Evolutionary conservation across 352 stramenopile genomes (phyloP), one percentile per base, ranked within the genome.

Genomic region (Aphanomyces invadans): DNA sequence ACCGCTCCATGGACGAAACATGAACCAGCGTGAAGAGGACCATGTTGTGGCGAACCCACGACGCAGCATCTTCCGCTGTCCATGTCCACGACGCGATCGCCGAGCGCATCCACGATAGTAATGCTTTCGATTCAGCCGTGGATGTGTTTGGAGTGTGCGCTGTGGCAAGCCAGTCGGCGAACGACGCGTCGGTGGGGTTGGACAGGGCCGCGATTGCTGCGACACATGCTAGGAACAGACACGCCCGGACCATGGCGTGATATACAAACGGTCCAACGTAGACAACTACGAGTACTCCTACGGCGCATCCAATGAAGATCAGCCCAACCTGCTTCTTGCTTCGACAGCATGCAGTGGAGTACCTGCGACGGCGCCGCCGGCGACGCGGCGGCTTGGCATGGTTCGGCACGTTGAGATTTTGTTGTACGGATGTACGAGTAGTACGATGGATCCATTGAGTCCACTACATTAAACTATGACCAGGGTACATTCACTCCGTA

Each of bases 11-110:
- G 17, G 77, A 71, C 19, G 78, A 75, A 7, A 92, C 80, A 52
- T 81, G 75, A 32, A 85, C 81, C 45, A 92, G 74, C 21, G 76
- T 89, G 65, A 87, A 89, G 23, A 77, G 62, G 7, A 89, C 26
- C 5, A 70, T 74, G 39, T 91, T 91, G 57, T 89, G 62, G 29
- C 76, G 76, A 17, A 71, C 73, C 84, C 84, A 92, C 9, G 69
- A 76, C 39, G 23, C 46, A 1, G 52, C 2, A 29, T 12, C 60
- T 23, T 67, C 60, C 19, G 56, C 46, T 11, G 31, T n/a, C 17
- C 1, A 28, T n/a, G 49, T 10, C 25, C 12, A 38, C 12, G 25
- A 21, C 15, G 25, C 49, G 15, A 33, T 17, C 7, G 29, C 17
- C 21, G 17, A 29, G 23, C 49, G 49, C 21, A 32, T 33, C 15